phyloP scores from a whole-genome alignment of 768 basidiomycete species.

The Calocera cornea region DNA sequence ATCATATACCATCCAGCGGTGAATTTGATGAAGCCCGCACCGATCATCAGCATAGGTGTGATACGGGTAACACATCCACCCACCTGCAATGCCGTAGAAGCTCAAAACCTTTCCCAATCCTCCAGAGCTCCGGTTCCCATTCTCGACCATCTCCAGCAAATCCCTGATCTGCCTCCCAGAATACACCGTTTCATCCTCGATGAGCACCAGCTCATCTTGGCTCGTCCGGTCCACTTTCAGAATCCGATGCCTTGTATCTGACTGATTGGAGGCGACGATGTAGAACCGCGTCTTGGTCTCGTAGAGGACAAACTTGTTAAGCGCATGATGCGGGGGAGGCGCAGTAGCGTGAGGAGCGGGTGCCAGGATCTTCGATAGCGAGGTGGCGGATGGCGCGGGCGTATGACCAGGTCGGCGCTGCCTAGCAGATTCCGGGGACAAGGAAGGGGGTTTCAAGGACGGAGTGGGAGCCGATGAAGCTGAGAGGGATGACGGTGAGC shows the following conservation, averaged over 20 bases:
- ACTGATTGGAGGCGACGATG: slow-evolving; percentile 79
- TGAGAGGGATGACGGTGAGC: background rate
- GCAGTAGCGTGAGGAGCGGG: background rate
- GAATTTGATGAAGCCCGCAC: slow-evolving; percentile 75
- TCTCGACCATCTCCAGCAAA: slow-evolving; percentile 88
- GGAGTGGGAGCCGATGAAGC: background rate
- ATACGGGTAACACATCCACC: slow-evolving; percentile 11
- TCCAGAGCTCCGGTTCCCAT: slow-evolving; percentile 80
- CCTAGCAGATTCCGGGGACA: background rate
- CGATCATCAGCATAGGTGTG: background rate
- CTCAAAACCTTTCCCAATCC: slow-evolving; percentile 66
- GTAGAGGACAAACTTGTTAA: slow-evolving; percentile 84
- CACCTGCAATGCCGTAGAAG: slow-evolving; percentile 76
- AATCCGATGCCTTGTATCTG: slow-evolving; percentile 77
- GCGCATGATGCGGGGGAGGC: slow-evolving; percentile 10
- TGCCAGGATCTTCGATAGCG: background rate
- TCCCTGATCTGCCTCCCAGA: slow-evolving; percentile 78
- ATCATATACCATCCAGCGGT: slow-evolving; percentile 96
- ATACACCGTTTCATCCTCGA: slow-evolving; percentile 84
- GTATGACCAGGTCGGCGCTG: background rate
- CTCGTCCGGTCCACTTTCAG: slow-evolving; percentile 85
- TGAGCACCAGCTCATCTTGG: slow-evolving; percentile 55
- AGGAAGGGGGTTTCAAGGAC: background rate
- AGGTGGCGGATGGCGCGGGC: background rate
- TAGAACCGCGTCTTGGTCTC: slow-evolving; percentile 86